These are phyloP conservation scores for Pistacia atlantica DNA, from an alignment of 345 rosid genomes.

Conservation along the genomic window DNA sequence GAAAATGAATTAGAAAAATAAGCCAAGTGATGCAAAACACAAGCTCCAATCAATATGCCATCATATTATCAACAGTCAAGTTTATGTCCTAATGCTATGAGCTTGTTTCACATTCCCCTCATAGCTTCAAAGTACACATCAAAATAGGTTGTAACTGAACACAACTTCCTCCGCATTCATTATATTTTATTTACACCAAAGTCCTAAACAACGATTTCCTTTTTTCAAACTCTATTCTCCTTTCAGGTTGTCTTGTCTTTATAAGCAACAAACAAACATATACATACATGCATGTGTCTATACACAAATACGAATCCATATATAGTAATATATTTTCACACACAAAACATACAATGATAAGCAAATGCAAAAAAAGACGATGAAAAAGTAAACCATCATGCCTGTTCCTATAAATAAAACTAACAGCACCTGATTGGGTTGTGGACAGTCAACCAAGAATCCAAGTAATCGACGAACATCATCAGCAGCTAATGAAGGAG, in stretches of 20 bases:
- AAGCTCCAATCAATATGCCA: background rate
- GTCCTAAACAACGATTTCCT: background rate
- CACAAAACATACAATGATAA: background rate
- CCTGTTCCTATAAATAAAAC: background rate
- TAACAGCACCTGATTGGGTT: constrained; percentile 83
- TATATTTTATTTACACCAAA: background rate
- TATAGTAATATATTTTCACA: background rate
- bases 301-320: no score
- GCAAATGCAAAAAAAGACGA: background rate
- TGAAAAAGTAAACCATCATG: background rate
- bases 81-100: background rate
- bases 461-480: constrained; percentile 88
- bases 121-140: background rate
- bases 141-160: background rate
- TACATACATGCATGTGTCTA: background rate
- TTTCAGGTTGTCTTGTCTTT: background rate
- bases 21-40: background rate
- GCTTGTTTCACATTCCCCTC: background rate
- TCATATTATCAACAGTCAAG: background rate
- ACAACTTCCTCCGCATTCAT: background rate
- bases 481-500: constrained; percentile 75
- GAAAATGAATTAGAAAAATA: background rate
- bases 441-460: constrained; percentile 95
- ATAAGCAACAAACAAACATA: background rate
- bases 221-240: background rate